These are phyloP conservation scores for Rubroboletus pulcherrimus DNA, from an alignment of 768 basidiomycete species.

Conservation along the genomic window DNA sequence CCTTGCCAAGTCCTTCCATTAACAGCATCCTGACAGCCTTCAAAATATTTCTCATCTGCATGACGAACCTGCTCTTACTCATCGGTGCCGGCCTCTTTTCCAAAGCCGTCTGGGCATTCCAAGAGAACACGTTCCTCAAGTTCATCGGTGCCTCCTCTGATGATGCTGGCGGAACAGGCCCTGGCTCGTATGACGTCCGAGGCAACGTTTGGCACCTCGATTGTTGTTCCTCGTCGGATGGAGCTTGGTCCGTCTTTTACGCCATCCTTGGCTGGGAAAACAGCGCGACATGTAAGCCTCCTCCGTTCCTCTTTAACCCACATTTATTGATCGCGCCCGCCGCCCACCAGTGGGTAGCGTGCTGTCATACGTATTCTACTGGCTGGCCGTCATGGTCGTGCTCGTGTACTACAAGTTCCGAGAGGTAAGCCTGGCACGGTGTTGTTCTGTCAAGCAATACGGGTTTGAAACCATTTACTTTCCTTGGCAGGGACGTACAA, in stretches of 20 bases:
- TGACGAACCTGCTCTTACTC: slow-evolving; percentile 88
- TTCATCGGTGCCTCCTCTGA: slow-evolving; percentile 74
- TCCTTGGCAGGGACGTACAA: slow-evolving; percentile 58
- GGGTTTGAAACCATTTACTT: neutral
- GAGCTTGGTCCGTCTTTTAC: slow-evolving; percentile 79
- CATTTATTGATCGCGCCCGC: neutral
- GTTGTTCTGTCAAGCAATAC: neutral
- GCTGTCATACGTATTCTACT: slow-evolving; percentile 89
- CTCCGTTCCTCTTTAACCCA: neutral
- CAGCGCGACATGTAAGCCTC: slow-evolving; percentile 57
- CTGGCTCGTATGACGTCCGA: slow-evolving; percentile 77
- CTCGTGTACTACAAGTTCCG: slow-evolving; percentile 67
- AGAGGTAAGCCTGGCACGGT: slow-evolving; percentile 36
- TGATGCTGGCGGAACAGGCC: slow-evolving; percentile 66
- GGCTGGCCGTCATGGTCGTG: slow-evolving; percentile 72
- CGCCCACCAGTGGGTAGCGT: slow-evolving; percentile 59
- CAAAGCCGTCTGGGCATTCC: slow-evolving; percentile 68
- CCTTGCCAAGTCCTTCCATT: neutral
- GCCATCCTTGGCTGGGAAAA: slow-evolving; percentile 90
- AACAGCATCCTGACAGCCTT: slow-evolving; percentile 44
- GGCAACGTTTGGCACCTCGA: slow-evolving; percentile 87
- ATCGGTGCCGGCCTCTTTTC: slow-evolving; percentile 94
- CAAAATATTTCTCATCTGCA: slow-evolving; percentile 82
- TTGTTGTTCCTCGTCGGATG: slow-evolving; percentile 67
- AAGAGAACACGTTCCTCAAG: slow-evolving; percentile 61